phyloP scores from a whole-genome alignment of 345 rosid species.

The Citrus inodora region DNA sequence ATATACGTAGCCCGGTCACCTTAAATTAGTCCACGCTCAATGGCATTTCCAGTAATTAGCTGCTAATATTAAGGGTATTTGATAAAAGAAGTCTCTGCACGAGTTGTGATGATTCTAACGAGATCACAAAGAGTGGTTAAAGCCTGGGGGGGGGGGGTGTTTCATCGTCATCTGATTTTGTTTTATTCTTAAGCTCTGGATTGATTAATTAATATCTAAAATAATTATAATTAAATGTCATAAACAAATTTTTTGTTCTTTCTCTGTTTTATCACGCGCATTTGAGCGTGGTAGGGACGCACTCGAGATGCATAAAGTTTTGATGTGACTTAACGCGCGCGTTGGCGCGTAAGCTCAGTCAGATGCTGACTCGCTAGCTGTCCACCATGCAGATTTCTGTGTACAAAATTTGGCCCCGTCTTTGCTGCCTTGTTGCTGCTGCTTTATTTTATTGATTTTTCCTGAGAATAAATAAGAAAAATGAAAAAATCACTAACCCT shows the following conservation, averaged over 20 bases:
- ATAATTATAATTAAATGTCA: not conserved
- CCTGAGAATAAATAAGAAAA: not conserved
- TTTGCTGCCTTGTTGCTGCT: not conserved
- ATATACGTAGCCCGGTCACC: too few relatives aligned
- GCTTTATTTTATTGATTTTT: not conserved
- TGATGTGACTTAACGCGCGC: not conserved
- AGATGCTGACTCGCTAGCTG: not conserved
- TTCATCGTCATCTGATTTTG: not conserved
- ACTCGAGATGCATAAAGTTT: not conserved
- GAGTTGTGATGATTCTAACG: not conserved
- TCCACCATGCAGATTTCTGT: not conserved
- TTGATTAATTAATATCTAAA: not conserved
- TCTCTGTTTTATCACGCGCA: not conserved
- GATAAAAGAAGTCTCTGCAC: not conserved
- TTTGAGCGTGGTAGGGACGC: conserved; percentile 6
- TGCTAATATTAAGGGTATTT: not conserved
- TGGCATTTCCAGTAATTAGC: not conserved
- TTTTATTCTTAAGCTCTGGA: not conserved
- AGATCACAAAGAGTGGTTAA: not conserved
- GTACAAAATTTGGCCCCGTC: not conserved
- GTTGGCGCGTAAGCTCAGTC: not conserved
- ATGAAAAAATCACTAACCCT: not conserved
- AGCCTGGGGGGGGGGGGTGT: not conserved
- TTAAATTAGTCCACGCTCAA: not conserved
- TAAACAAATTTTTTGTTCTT: not conserved